Conservation (phyloP, 495 filamentous ascomycete genomes). For the Xanthoparmelia taractica region DNA sequence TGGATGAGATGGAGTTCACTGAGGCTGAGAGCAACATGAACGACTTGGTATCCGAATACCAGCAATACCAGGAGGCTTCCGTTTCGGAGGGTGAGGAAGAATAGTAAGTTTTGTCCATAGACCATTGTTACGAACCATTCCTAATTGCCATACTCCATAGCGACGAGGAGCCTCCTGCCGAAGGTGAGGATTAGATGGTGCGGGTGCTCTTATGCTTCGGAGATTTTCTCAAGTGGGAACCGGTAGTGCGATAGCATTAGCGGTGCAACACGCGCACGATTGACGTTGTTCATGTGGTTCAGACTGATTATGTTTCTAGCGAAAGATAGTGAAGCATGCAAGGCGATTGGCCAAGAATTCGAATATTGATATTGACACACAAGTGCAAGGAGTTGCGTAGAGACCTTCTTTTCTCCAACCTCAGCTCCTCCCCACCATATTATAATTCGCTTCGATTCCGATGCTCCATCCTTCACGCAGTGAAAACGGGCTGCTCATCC, state of each 20-base stretch:
- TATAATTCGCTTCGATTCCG: not conserved
- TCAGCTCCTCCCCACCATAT: not conserved
- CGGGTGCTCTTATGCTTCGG: not conserved
- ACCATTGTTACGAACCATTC: not conserved
- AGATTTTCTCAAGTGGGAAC: not conserved
- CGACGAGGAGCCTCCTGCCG: conserved; percentile 45
- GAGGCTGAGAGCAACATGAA: conserved; percentile 99
- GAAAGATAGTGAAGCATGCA: conserved; percentile 15
- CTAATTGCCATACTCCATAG: conserved; percentile 8
- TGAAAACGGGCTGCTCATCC: not conserved
- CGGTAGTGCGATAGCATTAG: conserved; percentile 2
- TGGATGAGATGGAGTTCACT: conserved; percentile 99
- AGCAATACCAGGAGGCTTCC: conserved; percentile 99
- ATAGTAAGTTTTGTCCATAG: conserved; percentile 37
- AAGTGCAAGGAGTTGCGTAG: not conserved
- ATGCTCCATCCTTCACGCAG: not conserved
- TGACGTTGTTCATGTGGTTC: conserved; percentile 20
- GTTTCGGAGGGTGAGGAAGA: conserved; percentile 68
- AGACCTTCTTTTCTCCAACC: not conserved
- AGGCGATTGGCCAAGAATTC: not conserved
- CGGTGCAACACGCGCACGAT: conserved; percentile 14
- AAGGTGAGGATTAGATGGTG: conserved; percentile 40
- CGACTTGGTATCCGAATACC: conserved; percentile 98
- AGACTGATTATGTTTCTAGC: conserved; percentile 20
- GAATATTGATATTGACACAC: not conserved